Percentiles rank a stretch among this genome's conserved stretches.
These are phyloP conservation scores for Didymella glomerata DNA, from an alignment of 2,329 filamentous ascomycete genomes.

Conservation along the genomic window DNA sequence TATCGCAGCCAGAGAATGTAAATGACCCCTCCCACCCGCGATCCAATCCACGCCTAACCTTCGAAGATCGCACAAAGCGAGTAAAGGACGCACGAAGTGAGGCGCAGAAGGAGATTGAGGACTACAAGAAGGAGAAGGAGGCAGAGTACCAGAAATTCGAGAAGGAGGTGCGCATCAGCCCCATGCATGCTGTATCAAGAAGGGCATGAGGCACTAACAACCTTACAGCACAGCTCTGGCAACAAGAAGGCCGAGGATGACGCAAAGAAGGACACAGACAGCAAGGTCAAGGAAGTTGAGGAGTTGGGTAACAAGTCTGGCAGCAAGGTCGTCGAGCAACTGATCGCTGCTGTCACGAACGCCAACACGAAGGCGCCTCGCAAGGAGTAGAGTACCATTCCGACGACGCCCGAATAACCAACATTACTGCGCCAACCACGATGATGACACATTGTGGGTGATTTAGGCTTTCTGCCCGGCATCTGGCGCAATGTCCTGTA, in stretches of 20 bases:
- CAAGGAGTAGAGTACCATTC: conserved; percentile 19
- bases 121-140: conserved; percentile 89
- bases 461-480: conserved; percentile 4
- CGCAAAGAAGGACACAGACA: conserved; percentile 81
- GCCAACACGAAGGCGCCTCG: conserved; percentile 75
- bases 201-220: conserved; percentile 27
- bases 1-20: conserved; percentile 83
- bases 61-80: conserved; percentile 87
- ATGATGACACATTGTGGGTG: neutral
- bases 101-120: conserved; percentile 96
- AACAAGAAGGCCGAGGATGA: conserved; percentile 78
- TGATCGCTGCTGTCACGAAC: conserved; percentile 85
- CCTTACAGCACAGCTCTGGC: conserved; percentile 81
- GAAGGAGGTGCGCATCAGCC: conserved; percentile 66
- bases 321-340: conserved; percentile 79
- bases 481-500: conserved; percentile 15
- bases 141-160: conserved; percentile 95
- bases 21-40: conserved; percentile 26
- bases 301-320: conserved; percentile 81
- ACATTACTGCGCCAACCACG: neutral
- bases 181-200: neutral
- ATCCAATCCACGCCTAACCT: conserved; percentile 31
- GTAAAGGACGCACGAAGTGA: conserved; percentile 96
- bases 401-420: neutral
- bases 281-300: conserved; percentile 83